Evolutionary conservation across 352 stramenopile species (phyloP).

Genomic region (Phytophthora palmivora): DNA sequence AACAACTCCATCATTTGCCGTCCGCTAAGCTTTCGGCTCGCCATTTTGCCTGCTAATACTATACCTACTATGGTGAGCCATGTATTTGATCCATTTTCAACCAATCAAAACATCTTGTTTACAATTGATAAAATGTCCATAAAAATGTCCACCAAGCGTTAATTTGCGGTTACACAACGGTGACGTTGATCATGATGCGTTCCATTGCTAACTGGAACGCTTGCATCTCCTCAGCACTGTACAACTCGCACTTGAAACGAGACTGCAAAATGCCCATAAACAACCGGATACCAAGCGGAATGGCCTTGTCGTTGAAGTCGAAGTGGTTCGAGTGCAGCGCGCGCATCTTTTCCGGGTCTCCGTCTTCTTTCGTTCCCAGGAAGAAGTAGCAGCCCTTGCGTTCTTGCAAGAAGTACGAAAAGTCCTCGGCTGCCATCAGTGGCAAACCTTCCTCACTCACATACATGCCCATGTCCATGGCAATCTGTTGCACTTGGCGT

Average conservation of each 20-base stretch:
- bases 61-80: too few relatives aligned
- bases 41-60: slow-evolving; percentile 19
- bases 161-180: slow-evolving; percentile 40
- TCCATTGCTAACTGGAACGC: slow-evolving; percentile 83
- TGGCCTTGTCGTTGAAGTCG: slow-evolving; percentile 89
- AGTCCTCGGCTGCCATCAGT: slow-evolving; percentile 96
- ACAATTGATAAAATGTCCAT: slow-evolving; percentile 1
- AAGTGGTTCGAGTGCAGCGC: slow-evolving; percentile 83
- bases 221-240: slow-evolving; percentile 75
- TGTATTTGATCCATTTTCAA: slow-evolving; percentile 16
- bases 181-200: slow-evolving; percentile 58
- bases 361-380: slow-evolving; percentile 77
- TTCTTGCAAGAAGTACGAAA: slow-evolving; percentile 91
- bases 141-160: slow-evolving; percentile 9
- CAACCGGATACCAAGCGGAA: slow-evolving; percentile 80
- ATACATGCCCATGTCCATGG: slow-evolving; percentile 70
- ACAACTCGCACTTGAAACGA: slow-evolving; percentile 70
- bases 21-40: slow-evolving; percentile 39
- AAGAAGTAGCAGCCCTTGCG: slow-evolving; percentile 90
- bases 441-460: slow-evolving; percentile 83
- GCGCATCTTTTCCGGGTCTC: slow-evolving; percentile 58
- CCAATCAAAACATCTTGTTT: slow-evolving; percentile 16
- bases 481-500: slow-evolving; percentile 78
- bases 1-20: slow-evolving; percentile 60
- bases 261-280: slow-evolving; percentile 80